phyloP scores from a whole-genome alignment of 768 basidiomycete species.

The Sporobolomyces pararoseus region DNA sequence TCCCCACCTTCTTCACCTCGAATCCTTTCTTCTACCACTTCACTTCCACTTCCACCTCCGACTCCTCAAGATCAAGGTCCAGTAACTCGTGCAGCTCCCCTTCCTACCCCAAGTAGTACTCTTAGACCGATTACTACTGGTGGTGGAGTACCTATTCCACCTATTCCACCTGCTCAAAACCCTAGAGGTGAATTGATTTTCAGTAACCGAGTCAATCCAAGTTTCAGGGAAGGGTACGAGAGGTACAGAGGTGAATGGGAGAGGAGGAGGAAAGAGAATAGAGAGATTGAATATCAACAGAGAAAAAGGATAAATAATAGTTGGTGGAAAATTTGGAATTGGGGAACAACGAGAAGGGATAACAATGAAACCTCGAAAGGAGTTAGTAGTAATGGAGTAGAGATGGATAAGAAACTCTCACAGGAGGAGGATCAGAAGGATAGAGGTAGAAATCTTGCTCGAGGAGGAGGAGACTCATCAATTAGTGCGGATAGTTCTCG shows the following conservation, averaged over 20 bases:
- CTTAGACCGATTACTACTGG: background rate
- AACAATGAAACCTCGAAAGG: background rate
- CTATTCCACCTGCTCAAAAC: slow-evolving; percentile 83
- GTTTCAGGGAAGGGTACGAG: slow-evolving; percentile 87
- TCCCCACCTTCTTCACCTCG: slow-evolving; percentile 55
- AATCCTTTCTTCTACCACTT: background rate
- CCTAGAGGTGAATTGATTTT: slow-evolving; percentile 97
- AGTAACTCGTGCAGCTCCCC: slow-evolving; percentile 52
- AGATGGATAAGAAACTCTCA: too few relatives aligned
- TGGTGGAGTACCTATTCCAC: slow-evolving; percentile 55
- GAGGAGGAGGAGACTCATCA: background rate
- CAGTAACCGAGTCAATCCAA: slow-evolving; percentile 74
- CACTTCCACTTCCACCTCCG: slow-evolving; percentile 14
- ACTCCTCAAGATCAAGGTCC: slow-evolving; percentile 46
- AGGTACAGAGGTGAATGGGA: slow-evolving; percentile 85
- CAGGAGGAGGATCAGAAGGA: too few relatives aligned
- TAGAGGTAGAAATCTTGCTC: too few relatives aligned
- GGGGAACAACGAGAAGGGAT: background rate
- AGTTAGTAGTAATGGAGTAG: background rate
- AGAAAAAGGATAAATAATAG: background rate
- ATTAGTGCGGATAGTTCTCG: background rate
- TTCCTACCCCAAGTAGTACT: slow-evolving; percentile 33
- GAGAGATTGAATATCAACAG: background rate
- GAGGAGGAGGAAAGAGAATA: slow-evolving; percentile 48
- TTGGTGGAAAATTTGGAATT: slow-evolving; percentile 3